phyloP scores from a whole-genome alignment of 169 alveolate species.

The Eimeria tenella region DNA sequence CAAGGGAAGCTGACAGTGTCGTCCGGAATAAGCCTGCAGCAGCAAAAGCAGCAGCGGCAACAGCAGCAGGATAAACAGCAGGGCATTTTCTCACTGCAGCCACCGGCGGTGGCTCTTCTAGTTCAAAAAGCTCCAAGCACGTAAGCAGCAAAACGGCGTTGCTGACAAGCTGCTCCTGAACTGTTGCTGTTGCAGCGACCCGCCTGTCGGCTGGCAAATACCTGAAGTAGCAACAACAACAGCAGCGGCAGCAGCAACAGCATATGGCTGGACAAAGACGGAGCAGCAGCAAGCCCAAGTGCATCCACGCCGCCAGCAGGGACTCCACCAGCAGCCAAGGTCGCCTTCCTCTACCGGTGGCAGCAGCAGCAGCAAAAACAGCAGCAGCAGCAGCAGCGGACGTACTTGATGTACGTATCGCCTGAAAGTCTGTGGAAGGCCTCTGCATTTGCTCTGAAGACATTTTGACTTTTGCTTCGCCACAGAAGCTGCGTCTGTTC shows the following conservation, averaged over 20 bases:
- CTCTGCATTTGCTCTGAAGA: slow-evolving; percentile 28
- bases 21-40: not conserved
- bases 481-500: slow-evolving; percentile 2
- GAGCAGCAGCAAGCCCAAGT: not conserved
- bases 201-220: slow-evolving; percentile 49
- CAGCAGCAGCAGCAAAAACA: not conserved
- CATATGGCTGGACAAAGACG: not conserved
- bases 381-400: not conserved
- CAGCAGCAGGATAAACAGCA: not conserved
- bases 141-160: slow-evolving; percentile 56
- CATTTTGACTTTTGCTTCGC: not conserved
- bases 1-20: not conserved
- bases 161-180: slow-evolving; percentile 64
- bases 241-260: not conserved
- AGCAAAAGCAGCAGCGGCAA: not conserved
- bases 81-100: not conserved
- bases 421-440: slow-evolving; percentile 7
- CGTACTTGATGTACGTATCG: slow-evolving; percentile 9
- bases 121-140: slow-evolving; percentile 68
- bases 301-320: not conserved
- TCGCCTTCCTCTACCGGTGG: not conserved
- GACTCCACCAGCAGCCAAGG: not conserved
- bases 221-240: slow-evolving; percentile 39
- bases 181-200: not conserved
- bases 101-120: slow-evolving; percentile 40